Evolutionary conservation across 2,329 filamentous ascomycete species (phyloP), one percentile per base, ranked within the genome.

Genomic region (Alternaria alternata): DNA sequence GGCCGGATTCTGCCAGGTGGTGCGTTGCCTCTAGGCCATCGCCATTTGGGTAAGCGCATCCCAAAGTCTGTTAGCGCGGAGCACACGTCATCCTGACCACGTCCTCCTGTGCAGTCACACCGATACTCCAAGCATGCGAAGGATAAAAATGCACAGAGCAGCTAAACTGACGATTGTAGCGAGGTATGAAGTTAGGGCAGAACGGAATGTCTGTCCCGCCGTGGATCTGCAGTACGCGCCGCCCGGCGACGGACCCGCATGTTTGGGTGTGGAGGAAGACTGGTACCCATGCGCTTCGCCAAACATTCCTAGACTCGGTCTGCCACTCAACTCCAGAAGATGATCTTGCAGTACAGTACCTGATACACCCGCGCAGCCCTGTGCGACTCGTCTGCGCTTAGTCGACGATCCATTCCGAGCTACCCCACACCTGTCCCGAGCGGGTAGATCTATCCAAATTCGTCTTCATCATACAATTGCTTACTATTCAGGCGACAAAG

Each of bases 341-440:
- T 22, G 22, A 38, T n/a, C 32, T n/a, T 22, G 20, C 14, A 49
- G 16, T 38, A 16, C 30, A 16, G 32, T 38, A 26, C 2, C 46
- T 49, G 46, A 49, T n/a, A 36, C 32, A 22, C 38, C 30, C 14
- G 24, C 20, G 5, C 39, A 42, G 7, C 20, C 20, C 6, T 12
- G 39, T 18, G 38, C 38, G 59, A 58, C 49, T 58, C 54, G 48
- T 18, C 39, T 36, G 9, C 26, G 43, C 39, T 41, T 62, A 62
- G 46, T 62, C 59, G 43, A 34, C 28, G 49, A 47, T 53, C 55
- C 39, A 39, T 38, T 6, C 11, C 14, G 28, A n/a, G 20, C 16
- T 44, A 38, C 46, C 46, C 46, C 46, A 39, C 44, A 49, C 20
- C 44, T 18, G 44, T 26, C 20, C 44, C 54, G 36, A 52, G 43